Evolutionary conservation across 768 basidiomycete species (phyloP), one percentile per base, ranked within the genome.

Genomic region (Boletellus sp.): DNA sequence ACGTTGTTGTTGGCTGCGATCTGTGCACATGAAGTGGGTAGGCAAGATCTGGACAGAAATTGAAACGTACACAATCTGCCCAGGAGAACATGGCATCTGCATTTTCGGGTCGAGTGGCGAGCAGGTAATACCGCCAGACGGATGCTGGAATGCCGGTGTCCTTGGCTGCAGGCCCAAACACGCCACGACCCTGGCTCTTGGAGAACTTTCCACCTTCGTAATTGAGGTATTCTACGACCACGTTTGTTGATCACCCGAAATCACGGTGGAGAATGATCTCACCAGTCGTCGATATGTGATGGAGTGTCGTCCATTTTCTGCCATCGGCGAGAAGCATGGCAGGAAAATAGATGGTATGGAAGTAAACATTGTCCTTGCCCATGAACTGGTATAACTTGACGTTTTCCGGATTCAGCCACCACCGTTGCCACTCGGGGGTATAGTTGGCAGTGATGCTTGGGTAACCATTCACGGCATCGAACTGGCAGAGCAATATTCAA

Each of bases 181-280:
- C 95, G 37, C 95, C 96, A 47, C 95, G 87, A 57, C 94, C 93
- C 56, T 90, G 84, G 62, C 92, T 94, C 73, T 99, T 99, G 36
- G 94, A 96, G 77, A 99, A 99, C 66, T 99, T 99, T 34, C 94
- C 94, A 23, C 93, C 91, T 66, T 99, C 96, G 68, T 98, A 98
- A 63, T 98, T 97, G 58, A 98, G 75, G 66, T 94, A 97, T 68
- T 99, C 95, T 95, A 59, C 28, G 48, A 9, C 28, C 34, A 38
- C 50, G 33, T 50, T 42, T n/a, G 15, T 34, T 34, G n/a, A 9
- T 2, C 33, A n/a, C 12, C 48, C 16, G 42, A 26, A 16, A n/a
- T 19, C 11, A 24, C 34, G 3, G 6, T 28, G 8, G 12, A 42
- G 28, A 40, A n/a, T 16, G 12, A 20, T 57, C 78, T 53, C 50